These are phyloP conservation scores for Glycine latifolia DNA, from an alignment of 306 rosid species.

Conservation along the genomic window DNA sequence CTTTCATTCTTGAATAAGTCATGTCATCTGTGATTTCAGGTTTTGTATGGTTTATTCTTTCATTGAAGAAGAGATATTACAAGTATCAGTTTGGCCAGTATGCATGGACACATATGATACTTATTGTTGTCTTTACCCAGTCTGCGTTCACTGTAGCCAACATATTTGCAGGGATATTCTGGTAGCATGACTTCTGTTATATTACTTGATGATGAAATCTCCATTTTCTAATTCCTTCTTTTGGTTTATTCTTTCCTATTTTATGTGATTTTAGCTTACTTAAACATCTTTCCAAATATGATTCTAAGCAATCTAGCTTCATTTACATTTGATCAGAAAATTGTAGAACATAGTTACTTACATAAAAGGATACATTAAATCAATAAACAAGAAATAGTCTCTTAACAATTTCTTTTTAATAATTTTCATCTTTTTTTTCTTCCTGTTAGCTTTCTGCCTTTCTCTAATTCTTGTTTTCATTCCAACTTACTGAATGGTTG, in stretches of 20 bases:
- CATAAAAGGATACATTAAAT: no score
- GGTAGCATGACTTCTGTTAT: slow-evolving; percentile 61
- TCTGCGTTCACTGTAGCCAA: slow-evolving; percentile 95
- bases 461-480: slow-evolving; percentile 24
- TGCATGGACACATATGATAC: slow-evolving; percentile 99
- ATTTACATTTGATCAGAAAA: no score
- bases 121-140: slow-evolving; percentile 89
- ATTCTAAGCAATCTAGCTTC: background rate
- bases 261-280: slow-evolving; percentile 6
- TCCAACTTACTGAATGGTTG: background rate
- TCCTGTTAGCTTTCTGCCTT: background rate
- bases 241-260: background rate
- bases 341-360: no score
- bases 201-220: slow-evolving; percentile 35
- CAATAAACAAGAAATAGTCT: no score
- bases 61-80: slow-evolving; percentile 89
- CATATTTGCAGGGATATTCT: slow-evolving; percentile 94
- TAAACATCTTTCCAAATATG: background rate
- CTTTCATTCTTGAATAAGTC: slow-evolving; percentile 18
- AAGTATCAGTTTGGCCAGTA: slow-evolving; percentile 98
- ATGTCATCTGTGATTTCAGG: slow-evolving; percentile 64
- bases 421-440: no score
- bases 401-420: no score
- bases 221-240: slow-evolving; percentile 9
- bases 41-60: slow-evolving; percentile 97